These are phyloP conservation scores for Kalaharituber pfeilii DNA, from an alignment of 2,329 filamentous ascomycete species.

Conservation along the genomic window DNA sequence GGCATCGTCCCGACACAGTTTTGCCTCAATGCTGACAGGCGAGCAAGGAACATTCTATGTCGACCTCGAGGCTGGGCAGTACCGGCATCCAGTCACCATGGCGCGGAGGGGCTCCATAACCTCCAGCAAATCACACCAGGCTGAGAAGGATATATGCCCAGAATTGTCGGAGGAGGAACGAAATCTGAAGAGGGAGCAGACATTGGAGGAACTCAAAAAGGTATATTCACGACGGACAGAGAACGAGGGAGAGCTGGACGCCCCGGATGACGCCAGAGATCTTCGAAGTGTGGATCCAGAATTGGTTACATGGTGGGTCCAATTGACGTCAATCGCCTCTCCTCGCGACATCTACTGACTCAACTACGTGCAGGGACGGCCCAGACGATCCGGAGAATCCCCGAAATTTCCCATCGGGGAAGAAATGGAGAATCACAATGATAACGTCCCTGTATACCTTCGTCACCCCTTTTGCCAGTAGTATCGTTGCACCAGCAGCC, in stretches of 20 bases:
- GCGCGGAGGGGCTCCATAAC: not conserved
- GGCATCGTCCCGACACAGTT: not conserved
- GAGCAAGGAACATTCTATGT: not conserved
- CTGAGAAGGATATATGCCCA: conserved; percentile 10
- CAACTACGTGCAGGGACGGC: conserved; percentile 31
- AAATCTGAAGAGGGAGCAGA: conserved; percentile 10
- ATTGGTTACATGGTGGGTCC: conserved; percentile 15
- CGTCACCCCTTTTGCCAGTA: conserved; percentile 45
- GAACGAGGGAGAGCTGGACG: conserved; percentile 14
- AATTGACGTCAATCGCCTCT: not conserved
- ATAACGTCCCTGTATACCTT: conserved; percentile 42
- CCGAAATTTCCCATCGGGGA: conserved; percentile 38
- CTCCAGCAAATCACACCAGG: not conserved
- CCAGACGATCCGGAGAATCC: conserved; percentile 37
- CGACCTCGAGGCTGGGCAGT: not conserved
- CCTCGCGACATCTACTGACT: conserved; percentile 12
- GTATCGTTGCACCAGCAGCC: conserved; percentile 39
- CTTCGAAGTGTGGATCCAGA: conserved; percentile 14
- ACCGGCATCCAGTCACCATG: not conserved
- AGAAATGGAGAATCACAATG: conserved; percentile 41
- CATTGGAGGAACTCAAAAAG: conserved; percentile 11
- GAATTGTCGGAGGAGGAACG: conserved; percentile 10
- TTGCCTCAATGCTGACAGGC: not conserved
- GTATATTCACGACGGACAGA: conserved; percentile 12
- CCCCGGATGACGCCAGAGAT: conserved; percentile 13